phyloP scores from a whole-genome alignment of 2,329 filamentous ascomycete species.

The Beauveria medogensis region DNA sequence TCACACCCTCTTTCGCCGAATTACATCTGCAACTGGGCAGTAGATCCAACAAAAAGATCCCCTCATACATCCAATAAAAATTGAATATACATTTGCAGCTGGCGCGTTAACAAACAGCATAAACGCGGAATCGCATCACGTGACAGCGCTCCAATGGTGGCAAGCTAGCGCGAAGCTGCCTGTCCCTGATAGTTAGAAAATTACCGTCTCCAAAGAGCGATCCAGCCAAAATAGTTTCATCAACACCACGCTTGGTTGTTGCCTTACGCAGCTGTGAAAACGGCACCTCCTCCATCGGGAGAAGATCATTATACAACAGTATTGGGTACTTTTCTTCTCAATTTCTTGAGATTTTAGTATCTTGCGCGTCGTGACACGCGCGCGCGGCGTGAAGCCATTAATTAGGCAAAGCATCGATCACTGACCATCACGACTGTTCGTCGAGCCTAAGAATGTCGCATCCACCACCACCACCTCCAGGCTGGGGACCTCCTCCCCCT shows the following conservation, averaged over 20 bases:
- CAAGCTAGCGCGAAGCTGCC: constrained; percentile 7
- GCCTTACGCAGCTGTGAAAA: constrained; percentile 21
- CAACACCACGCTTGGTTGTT: constrained; percentile 23
- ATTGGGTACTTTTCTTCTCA: constrained; percentile 9
- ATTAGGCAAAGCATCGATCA: constrained; percentile 14
- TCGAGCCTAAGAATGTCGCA: constrained; percentile 38
- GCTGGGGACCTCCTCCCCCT: constrained; percentile 52
- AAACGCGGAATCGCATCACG: not conserved
- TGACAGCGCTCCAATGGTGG: not conserved
- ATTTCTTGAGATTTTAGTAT: not conserved
- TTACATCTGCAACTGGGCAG: no score
- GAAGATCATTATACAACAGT: constrained; percentile 8
- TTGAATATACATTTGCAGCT: not conserved
- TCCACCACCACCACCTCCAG: constrained; percentile 48
- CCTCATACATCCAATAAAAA: no score
- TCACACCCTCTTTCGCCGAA: no score
- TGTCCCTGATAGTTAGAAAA: constrained; percentile 20
- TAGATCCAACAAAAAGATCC: no score
- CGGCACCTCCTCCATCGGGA: constrained; percentile 19
- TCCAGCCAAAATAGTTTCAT: constrained; percentile 13
- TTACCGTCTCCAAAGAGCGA: constrained; percentile 18
- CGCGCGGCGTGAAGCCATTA: constrained; percentile 25
- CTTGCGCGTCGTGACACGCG: constrained; percentile 27
- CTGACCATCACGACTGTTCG: constrained; percentile 15
- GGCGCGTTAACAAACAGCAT: not conserved